Evolutionary conservation across 2,329 filamentous ascomycete genomes (phyloP).

Genomic region (Dactylellina sp.): DNA sequence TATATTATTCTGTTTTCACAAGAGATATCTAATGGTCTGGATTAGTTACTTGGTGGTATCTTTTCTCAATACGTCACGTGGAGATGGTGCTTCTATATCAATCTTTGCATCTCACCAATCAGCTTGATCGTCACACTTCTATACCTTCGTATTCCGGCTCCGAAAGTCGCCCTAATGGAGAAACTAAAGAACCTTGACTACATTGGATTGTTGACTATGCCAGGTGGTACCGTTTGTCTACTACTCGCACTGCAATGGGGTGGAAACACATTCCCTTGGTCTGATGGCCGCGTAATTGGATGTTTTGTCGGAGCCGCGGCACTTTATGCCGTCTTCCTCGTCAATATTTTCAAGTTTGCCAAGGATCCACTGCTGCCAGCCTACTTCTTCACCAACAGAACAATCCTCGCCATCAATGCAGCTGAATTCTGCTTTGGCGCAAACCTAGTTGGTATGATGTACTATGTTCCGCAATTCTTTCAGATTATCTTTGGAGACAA

Average conservation of each 20-base stretch:
- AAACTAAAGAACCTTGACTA: conserved; percentile 70
- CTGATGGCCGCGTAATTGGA: conserved; percentile 68
- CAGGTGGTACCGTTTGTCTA: conserved; percentile 71
- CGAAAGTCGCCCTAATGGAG: conserved; percentile 61
- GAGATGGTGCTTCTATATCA: conserved; percentile 72
- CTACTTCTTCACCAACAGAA: conserved; percentile 69
- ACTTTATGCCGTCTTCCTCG: conserved; percentile 67
- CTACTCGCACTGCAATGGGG: conserved; percentile 75
- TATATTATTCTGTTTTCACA: conserved; percentile 61
- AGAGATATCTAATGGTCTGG: conserved; percentile 61
- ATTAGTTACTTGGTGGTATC: conserved; percentile 65
- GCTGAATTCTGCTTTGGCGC: conserved; percentile 62
- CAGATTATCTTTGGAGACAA: conserved; percentile 69
- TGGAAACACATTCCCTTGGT: conserved; percentile 69
- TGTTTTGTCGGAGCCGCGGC: conserved; percentile 68
- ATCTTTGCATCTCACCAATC: conserved; percentile 70
- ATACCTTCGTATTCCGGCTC: conserved; percentile 65
- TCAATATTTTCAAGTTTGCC: conserved; percentile 67
- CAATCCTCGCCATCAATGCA: conserved; percentile 68
- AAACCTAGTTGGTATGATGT: conserved; percentile 65
- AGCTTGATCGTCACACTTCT: conserved; percentile 67
- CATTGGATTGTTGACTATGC: conserved; percentile 71
- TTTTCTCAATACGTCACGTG: conserved; percentile 67
- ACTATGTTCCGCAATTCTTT: conserved; percentile 70
- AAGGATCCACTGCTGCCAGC: conserved; percentile 69